Evolutionary conservation across 768 basidiomycete species (phyloP), one percentile per base, ranked within the genome.

Genomic region (Suillus clintonianus): DNA sequence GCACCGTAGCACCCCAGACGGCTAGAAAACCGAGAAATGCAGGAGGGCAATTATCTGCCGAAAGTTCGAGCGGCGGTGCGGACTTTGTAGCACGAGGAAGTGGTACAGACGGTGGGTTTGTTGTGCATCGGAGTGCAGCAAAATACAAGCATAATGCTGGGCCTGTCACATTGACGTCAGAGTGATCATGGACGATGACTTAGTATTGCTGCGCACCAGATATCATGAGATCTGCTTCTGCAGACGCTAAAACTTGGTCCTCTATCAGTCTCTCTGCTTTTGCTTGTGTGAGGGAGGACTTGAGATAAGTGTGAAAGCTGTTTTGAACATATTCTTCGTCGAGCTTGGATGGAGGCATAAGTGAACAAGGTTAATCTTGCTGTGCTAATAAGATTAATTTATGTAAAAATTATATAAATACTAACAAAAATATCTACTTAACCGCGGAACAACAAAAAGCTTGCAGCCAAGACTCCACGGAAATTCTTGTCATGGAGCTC

Each of bases 121-220:
- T 92, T 0, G 86, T 89, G 36, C 85, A 89, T 30, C 91, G 81
- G 7, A 95, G 79, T 0, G 94, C 92, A 0, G 91, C 91, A 74
- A 94, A 95, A 76, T 91, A 95, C 0, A 95, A 82, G 65, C 90
- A 92, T 15, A 95, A 79, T 0, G 93, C 91, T 15, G 93, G 93
- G 0, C 92, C 92, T 88, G 59, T 24, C 17, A 24, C 5, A 19
- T 57, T 19, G 15, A 19, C 17, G 43, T 27, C 14, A 59, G 58
- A 15, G 47, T 27, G 10, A 27, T 62, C 10, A 37, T 47, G 22
- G 24, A 27, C 24, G 22, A 37, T 15, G 42, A 59, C 54, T 15
- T 36, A 7, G 55, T 43, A 15, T 48, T 41, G 13, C 24, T n/a
- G 67, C 82, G 65, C 57, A 87, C 93, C 92, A 71, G 90, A 88